Conservation (phyloP, 108 stramenopile genomes). For the Cyclotella sp. region DNA sequence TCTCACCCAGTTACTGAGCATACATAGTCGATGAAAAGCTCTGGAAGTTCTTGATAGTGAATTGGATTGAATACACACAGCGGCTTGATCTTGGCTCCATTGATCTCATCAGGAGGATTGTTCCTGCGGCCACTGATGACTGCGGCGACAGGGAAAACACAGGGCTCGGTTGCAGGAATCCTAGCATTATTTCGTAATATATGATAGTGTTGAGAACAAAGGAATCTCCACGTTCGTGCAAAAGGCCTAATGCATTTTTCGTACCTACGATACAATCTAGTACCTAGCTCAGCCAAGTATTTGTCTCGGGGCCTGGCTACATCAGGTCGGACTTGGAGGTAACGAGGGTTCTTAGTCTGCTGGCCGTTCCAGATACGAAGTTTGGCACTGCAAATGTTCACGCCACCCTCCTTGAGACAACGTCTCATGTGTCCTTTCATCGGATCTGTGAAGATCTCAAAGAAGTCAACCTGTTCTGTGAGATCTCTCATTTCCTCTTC, state of each 20-base stretch:
- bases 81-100: conserved; percentile 59
- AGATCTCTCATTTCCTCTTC: conserved; percentile 61
- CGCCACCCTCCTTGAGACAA: conserved; percentile 48
- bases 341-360: conserved; percentile 63
- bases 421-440: conserved; percentile 63
- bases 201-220: too few species aligned
- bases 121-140: conserved; percentile 64
- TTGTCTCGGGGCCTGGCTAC: conserved; percentile 49
- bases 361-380: conserved; percentile 57
- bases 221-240: too few species aligned
- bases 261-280: conserved; percentile 51
- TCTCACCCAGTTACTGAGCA: conserved; percentile 62
- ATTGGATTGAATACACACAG: conserved; percentile 67
- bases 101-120: conserved; percentile 66
- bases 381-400: conserved; percentile 63
- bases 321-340: conserved; percentile 66
- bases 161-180: conserved; percentile 49
- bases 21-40: conserved; percentile 66
- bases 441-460: conserved; percentile 61
- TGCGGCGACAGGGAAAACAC: conserved; percentile 65
- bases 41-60: conserved; percentile 66
- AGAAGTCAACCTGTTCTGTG: conserved; percentile 62
- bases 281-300: conserved; percentile 62
- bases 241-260: too few species aligned
- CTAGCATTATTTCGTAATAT: not conserved